Evolutionary conservation across 371 early-diverging fungal species (phyloP), one percentile per base, ranked within the genome.

Genomic region (Rhizopus delemar): DNA sequence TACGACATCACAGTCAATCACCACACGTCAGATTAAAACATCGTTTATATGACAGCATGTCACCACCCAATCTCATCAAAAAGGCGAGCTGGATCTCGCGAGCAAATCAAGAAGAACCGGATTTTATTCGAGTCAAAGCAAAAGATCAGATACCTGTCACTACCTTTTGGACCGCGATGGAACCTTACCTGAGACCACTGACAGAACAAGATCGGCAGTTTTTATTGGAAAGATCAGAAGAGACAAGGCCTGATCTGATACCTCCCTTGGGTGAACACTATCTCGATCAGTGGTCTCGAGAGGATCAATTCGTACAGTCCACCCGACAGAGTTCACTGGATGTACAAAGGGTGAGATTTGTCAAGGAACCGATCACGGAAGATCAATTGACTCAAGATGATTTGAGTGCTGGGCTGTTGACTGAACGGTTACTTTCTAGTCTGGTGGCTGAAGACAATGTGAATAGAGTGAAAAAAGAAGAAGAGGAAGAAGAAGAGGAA

Each of bases 261-360:
- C 93, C 94, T 11, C 82, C 86, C 12, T 78, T 93, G 1, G 96
- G 95, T 8, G 76, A 74, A 15, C 81, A 88, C 60, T 95, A 93
- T 63, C 62, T 77, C 6, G 88, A 92, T 32, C 82, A 75, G 34
- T 95, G 94, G 94, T 84, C 88, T 3, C 92, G 90, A 53, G 93
- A 95, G 63, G 95, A 96, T 39, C 49, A 38, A 12, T 12, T 45
- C 3, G 5, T 60, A 11, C 52, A 46, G 5, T 13, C 43, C 41
- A 62, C 3, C 16, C 28, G 6, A 15, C 32, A 46, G 4, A 11
- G 39, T 1, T 33, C 58, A 8, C 38, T 36, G 13, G 15, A 33
- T 31, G 53, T 51, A 3, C 32, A 33, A 15, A 56, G 53, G 31
- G 15, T 63, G 11, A 62, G 57, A 13, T 54, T 56, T 39, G 13